These are phyloP conservation scores for Aplosporella prunicola DNA, from an alignment of 2,329 filamentous ascomycete species.

Conservation along the genomic window DNA sequence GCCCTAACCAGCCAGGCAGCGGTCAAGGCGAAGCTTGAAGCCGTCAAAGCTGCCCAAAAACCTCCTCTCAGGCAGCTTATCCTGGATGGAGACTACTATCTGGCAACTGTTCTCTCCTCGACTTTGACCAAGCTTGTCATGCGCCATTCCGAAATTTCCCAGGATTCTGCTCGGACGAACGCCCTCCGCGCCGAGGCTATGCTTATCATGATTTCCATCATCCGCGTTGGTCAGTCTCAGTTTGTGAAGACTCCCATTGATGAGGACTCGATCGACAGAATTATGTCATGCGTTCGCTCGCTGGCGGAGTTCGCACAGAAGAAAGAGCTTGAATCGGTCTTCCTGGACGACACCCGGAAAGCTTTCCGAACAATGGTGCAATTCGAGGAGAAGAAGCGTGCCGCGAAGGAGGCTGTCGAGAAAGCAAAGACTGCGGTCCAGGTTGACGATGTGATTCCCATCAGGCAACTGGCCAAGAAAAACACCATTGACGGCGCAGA, in stretches of 20 bases:
- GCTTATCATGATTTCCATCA: conserved; percentile 99
- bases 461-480: conserved; percentile 89
- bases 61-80: conserved; percentile 90
- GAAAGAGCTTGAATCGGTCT: conserved; percentile 85
- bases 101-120: conserved; percentile 88
- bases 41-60: conserved; percentile 94
- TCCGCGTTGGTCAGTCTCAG: conserved; percentile 95
- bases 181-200: conserved; percentile 92
- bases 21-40: conserved; percentile 82
- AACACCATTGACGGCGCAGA: conserved; percentile 72
- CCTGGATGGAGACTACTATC: conserved; percentile 92
- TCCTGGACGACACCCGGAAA: conserved; percentile 87
- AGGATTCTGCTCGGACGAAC: conserved; percentile 79
- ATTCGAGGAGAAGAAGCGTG: conserved; percentile 93
- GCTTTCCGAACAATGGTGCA: conserved; percentile 97
- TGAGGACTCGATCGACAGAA: conserved; percentile 94
- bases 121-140: conserved; percentile 96
- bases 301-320: conserved; percentile 81
- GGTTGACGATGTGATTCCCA: conserved; percentile 88
- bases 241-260: conserved; percentile 97
- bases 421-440: conserved; percentile 91
- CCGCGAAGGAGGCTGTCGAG: conserved; percentile 84
- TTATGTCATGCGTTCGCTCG: conserved; percentile 94
- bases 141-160: conserved; percentile 88
- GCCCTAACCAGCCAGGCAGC: conserved; percentile 89